Evolutionary conservation across 805 yeast genomes (phyloP), one percentile per base, ranked within the genome.

Genomic region (Pichia kluyveri): DNA sequence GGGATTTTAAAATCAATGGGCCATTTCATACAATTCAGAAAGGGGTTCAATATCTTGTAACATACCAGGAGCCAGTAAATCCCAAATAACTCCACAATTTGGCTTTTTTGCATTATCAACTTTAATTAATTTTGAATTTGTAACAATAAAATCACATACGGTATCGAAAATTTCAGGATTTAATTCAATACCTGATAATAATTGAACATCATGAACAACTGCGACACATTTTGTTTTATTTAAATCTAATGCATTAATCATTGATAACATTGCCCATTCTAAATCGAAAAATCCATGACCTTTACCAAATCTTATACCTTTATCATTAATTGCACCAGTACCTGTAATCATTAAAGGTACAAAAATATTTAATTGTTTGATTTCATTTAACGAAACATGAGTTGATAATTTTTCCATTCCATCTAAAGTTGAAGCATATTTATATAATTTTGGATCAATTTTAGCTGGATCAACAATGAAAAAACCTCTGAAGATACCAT

Each of bases 201-300:
- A 49, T 49, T 62, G 66, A 41, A 63, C 60, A 48, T 62, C 64
- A 43, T 62, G 66, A 18, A 62, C 65, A 26, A 62, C 55, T 5
- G 66, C 66, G 5, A 58, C 61, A 30, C 65, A 58, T 10, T 38
- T 47, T 1, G 66, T 62, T 12, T 48, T 14, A 9, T 41, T 39
- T 11, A 28, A 8, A 37, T 49, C 51, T 27, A 61, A 57, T 15
- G 52, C 56, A 7, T 58, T 56, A 23, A 62, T 58, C 8, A 60
- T 49, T 39, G 54, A 61, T 18, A 62, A 45, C 61, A 62, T 60
- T 11, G 60, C 66, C 66, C 66, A 62, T 48, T 62, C 66, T 30
- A 59, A 50, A 44, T 62, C 66, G 45, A 62, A 62, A 44, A 50
- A 61, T 2, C 65, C 66, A 46, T 62, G 66, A 5, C 66, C 66